These are phyloP conservation scores for Phytophthora tubulina DNA, from an alignment of 352 stramenopile genomes.

Conservation along the genomic window DNA sequence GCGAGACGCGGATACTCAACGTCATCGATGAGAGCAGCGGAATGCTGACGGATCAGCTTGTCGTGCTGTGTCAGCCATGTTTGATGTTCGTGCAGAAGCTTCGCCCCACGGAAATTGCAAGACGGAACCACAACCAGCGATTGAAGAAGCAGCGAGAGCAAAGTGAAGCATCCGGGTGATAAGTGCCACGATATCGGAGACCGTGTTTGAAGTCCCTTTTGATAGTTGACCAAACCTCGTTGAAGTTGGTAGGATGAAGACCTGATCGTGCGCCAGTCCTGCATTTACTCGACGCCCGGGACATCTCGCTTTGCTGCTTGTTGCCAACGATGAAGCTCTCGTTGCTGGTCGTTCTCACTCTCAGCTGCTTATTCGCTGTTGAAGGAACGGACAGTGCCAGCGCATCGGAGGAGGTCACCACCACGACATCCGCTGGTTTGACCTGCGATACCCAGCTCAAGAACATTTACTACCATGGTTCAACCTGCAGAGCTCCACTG, in stretches of 20 bases:
- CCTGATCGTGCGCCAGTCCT: slow-evolving; percentile 1
- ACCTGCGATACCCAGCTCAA: slow-evolving; percentile 42
- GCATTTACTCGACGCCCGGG: slow-evolving; percentile 13
- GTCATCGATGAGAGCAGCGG: slow-evolving; percentile 15
- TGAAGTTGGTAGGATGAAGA: not conserved
- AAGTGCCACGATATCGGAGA: slow-evolving; percentile 23
- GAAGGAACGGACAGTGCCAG: not conserved
- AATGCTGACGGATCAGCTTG: slow-evolving; percentile 15
- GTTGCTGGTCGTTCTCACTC: slow-evolving; percentile 1
- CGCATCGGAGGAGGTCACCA: slow-evolving; percentile 1
- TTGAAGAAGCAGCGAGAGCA: slow-evolving; percentile 1
- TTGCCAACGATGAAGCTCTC: slow-evolving; percentile 22
- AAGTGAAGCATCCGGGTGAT: not conserved
- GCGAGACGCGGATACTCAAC: slow-evolving; percentile 18
- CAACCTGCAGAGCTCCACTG: slow-evolving; percentile 39
- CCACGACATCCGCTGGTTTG: slow-evolving; percentile 3
- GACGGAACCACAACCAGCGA: slow-evolving; percentile 20
- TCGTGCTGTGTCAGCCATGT: slow-evolving; percentile 28
- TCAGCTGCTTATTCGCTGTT: slow-evolving; percentile 11
- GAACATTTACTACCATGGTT: slow-evolving; percentile 51
- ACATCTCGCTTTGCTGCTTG: slow-evolving; percentile 4
- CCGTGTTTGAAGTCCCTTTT: slow-evolving; percentile 4
- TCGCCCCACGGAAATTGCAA: slow-evolving; percentile 22
- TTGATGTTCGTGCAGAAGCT: slow-evolving; percentile 31
- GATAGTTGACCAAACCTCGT: slow-evolving; percentile 1